Percentiles rank a stretch among this genome's conserved stretches.
Evolutionary conservation across 148 eudicot species (phyloP).

Genomic region (Spergularia bocconei): DNA sequence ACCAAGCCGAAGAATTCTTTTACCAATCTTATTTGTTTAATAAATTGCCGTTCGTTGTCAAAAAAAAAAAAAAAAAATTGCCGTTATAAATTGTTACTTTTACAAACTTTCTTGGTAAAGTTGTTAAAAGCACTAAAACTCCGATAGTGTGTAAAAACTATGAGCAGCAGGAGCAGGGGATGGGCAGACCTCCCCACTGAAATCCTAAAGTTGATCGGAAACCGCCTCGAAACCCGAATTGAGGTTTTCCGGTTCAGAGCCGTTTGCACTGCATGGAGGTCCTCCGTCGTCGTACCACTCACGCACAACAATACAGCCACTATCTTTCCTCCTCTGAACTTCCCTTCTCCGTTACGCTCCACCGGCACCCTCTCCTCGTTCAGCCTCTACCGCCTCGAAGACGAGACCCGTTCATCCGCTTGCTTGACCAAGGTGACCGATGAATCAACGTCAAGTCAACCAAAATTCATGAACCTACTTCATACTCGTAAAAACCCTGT

Average conservation of each 20-base stretch:
- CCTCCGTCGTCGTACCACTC: slow-evolving; percentile 1
- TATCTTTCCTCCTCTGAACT: neutral
- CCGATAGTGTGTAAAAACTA: no score
- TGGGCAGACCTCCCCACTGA: slow-evolving; percentile 19
- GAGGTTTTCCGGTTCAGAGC: slow-evolving; percentile 9
- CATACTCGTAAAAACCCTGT: no score
- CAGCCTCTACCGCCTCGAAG: slow-evolving; percentile 9
- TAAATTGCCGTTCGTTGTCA: no score
- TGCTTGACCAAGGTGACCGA: slow-evolving; percentile 11
- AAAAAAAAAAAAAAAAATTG: no score
- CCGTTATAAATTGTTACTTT: no score
- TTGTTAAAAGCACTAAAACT: no score
- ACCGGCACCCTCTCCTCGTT: slow-evolving; percentile 1
- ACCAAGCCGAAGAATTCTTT: no score
- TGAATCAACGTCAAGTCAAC: neutral
- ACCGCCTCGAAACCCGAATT: neutral
- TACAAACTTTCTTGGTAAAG: no score
- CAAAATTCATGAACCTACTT: neutral
- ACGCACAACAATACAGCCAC: neutral
- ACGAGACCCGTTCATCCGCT: neutral
- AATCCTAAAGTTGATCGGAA: slow-evolving; percentile 11
- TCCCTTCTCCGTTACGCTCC: neutral
- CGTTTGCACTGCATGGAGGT: slow-evolving; percentile 20
- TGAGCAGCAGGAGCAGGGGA: neutral
- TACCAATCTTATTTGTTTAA: no score